A percentile compares a stretch with the other conserved stretches of the same genome.
These are phyloP conservation scores for Lichtheimia corymbifera DNA, from an alignment of 371 early-diverging fungal genomes.

Conservation along the genomic window DNA sequence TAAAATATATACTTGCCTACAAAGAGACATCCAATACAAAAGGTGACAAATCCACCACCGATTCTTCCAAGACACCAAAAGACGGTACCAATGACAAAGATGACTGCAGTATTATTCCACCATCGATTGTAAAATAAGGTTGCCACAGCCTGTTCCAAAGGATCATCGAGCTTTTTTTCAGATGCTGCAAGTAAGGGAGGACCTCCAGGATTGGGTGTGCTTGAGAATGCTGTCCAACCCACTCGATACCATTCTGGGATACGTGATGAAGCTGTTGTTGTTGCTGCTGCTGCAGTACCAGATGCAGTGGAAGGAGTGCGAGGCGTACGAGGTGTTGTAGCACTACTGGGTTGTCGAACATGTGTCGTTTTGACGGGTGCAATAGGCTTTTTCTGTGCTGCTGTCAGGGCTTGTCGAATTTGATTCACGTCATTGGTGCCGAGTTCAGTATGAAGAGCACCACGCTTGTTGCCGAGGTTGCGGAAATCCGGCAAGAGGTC, in stretches of 20 bases:
- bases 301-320: constrained; percentile 12
- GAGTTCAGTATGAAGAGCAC: constrained; percentile 38
- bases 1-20: constrained; percentile 40
- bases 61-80: constrained; percentile 45
- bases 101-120: constrained; percentile 34
- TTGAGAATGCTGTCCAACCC: constrained; percentile 43
- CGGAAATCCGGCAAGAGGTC: constrained; percentile 26
- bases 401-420: constrained; percentile 28
- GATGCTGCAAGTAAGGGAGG: constrained; percentile 25
- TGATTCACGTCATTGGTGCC: constrained; percentile 29
- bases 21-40: constrained; percentile 48
- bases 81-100: constrained; percentile 35
- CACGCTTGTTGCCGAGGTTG: constrained; percentile 20
- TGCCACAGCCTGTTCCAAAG: constrained; percentile 20
- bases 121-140: constrained; percentile 22
- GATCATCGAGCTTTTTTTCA: constrained; percentile 23
- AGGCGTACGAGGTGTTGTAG: constrained; percentile 20
- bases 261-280: constrained; percentile 11
- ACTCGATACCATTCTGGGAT: constrained; percentile 44
- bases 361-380: constrained; percentile 14
- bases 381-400: constrained; percentile 36
- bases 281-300: background rate
- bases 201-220: constrained; percentile 33
- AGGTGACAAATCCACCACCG: constrained; percentile 55
- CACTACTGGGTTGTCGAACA: background rate